Evolutionary conservation across 2,329 filamentous ascomycete species (phyloP).

Genomic region (Hypoxylon sp.): DNA sequence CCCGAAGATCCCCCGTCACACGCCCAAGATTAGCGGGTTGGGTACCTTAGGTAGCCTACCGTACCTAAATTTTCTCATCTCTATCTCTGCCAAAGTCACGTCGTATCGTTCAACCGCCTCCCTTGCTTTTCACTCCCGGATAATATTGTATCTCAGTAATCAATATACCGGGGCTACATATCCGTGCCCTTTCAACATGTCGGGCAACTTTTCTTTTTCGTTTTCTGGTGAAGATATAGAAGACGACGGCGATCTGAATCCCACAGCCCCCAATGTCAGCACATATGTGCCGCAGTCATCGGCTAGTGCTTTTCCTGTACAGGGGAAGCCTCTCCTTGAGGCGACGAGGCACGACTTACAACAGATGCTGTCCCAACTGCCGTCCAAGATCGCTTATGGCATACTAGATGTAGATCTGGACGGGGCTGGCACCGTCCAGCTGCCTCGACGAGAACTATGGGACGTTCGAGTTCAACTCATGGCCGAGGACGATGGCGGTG

Average conservation of each 20-base stretch:
- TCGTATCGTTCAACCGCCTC: not conserved
- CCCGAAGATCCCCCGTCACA: conserved; percentile 25
- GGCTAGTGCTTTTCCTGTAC: conserved; percentile 65
- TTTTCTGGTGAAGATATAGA: conserved; percentile 73
- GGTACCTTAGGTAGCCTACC: not conserved
- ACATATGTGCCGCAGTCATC: conserved; percentile 38
- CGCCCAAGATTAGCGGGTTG: not conserved
- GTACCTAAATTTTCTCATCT: not conserved
- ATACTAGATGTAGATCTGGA: conserved; percentile 68
- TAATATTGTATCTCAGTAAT: not conserved
- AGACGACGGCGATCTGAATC: conserved; percentile 50
- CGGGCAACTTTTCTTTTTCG: conserved; percentile 62
- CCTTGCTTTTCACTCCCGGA: conserved; percentile 1
- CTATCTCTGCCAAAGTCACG: not conserved
- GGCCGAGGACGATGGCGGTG: conserved; percentile 67
- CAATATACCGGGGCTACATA: not conserved
- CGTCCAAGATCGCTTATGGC: conserved; percentile 77
- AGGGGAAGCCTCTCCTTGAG: conserved; percentile 66
- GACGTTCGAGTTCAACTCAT: conserved; percentile 83
- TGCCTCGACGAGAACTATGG: conserved; percentile 81
- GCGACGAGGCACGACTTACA: conserved; percentile 60
- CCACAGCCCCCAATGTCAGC: conserved; percentile 32
- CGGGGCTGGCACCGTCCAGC: conserved; percentile 57
- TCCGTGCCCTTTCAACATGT: conserved; percentile 41
- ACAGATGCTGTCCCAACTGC: conserved; percentile 65